Percentiles rank a stretch among this genome's conserved stretches.
These are phyloP conservation scores for Boletus sp. DNA, from an alignment of 1,284 basidiomycete genomes.

Conservation along the genomic window DNA sequence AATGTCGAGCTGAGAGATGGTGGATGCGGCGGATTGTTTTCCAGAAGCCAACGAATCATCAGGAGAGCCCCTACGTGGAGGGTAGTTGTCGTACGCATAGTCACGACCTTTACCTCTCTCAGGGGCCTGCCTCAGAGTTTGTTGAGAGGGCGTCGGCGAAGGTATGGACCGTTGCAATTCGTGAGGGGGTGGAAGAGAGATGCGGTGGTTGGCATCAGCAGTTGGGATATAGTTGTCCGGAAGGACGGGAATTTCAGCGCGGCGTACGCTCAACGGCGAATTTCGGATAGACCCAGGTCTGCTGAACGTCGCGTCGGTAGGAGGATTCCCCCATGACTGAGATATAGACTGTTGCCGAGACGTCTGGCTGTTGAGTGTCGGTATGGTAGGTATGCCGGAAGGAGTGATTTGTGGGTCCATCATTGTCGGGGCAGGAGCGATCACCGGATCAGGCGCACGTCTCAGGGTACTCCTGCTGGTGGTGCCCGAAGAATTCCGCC, in stretches of 20 bases:
- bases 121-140: conserved; percentile 18
- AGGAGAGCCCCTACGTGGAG: conserved; percentile 33
- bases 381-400: conserved; percentile 11
- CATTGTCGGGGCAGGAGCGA: conserved; percentile 13
- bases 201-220: conserved; percentile 26
- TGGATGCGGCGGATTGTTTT: conserved; percentile 38
- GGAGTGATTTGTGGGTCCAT: conserved; percentile 20
- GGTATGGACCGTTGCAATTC: conserved; percentile 31
- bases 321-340: conserved; percentile 28
- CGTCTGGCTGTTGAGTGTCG: conserved; percentile 18
- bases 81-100: conserved; percentile 29
- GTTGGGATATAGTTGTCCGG: conserved; percentile 36
- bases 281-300: conserved; percentile 28
- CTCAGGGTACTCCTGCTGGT: conserved; percentile 21
- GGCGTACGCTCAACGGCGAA: conserved; percentile 19
- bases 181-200: conserved; percentile 38
- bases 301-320: conserved; percentile 16
- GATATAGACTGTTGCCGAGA: conserved; percentile 23
- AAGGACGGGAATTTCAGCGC: conserved; percentile 22
- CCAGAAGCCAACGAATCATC: conserved; percentile 37
- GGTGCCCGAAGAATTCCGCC: conserved; percentile 21
- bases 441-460: conserved; percentile 16
- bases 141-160: conserved; percentile 38
- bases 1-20: conserved; percentile 47
- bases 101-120: conserved; percentile 32